Percentiles rank a stretch among this genome's conserved stretches.
Evolutionary conservation across 2,329 filamentous ascomycete genomes (phyloP).

Genomic region (Ceratocystis smalleyi): DNA sequence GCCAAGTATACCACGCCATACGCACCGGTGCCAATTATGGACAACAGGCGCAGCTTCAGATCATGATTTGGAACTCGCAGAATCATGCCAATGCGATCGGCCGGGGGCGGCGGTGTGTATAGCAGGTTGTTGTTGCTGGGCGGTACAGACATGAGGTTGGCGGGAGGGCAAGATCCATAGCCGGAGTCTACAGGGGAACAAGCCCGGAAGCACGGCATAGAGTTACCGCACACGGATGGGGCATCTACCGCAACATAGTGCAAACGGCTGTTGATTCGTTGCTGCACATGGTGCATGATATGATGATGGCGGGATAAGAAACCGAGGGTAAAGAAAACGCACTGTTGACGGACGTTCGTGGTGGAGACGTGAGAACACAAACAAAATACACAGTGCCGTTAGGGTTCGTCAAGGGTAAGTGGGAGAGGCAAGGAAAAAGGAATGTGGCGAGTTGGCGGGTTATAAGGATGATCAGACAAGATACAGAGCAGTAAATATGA

Average conservation of each 20-base stretch:
- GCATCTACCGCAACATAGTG: background rate
- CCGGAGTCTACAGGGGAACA: background rate
- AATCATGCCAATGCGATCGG: background rate
- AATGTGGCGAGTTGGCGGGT: background rate
- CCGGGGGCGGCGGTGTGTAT: background rate
- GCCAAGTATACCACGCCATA: slow-evolving; percentile 94
- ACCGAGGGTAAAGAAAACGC: background rate
- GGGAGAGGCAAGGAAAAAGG: background rate
- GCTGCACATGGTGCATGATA: slow-evolving; percentile 41
- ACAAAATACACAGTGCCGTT: background rate
- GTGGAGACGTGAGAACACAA: background rate
- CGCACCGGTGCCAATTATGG: slow-evolving; percentile 64
- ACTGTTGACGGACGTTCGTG: background rate
- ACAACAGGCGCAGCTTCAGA: slow-evolving; percentile 60
- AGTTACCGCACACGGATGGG: background rate
- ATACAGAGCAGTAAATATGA: background rate
- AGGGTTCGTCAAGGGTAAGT: background rate
- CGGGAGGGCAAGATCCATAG: background rate
- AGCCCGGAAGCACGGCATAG: background rate
- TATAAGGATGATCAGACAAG: background rate
- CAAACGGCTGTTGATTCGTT: background rate
- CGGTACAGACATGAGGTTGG: background rate
- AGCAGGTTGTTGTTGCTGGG: background rate
- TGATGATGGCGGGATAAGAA: background rate
- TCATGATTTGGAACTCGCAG: slow-evolving; percentile 35